phyloP scores from a whole-genome alignment of 176 grass and related monocot genomes.

The Eremochloa ophiuroides region DNA sequence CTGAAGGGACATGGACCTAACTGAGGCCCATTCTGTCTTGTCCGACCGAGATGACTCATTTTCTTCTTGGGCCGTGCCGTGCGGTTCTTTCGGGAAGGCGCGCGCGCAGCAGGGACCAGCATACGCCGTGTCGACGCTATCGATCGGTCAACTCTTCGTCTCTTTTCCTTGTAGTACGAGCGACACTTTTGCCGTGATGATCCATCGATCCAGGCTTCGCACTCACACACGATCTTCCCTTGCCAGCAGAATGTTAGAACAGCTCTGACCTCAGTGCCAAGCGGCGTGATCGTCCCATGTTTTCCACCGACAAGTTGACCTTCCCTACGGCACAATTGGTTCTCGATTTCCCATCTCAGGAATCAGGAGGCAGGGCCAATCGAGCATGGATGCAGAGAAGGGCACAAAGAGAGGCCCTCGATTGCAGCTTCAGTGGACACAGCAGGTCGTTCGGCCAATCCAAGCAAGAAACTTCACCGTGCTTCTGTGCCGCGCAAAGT shows the following conservation, averaged over 20 bases:
- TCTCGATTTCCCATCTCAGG: not conserved
- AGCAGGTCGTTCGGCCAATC: not conserved
- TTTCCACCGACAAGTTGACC: not conserved
- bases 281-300: not conserved
- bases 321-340: not conserved
- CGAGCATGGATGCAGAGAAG: not conserved
- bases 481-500: not conserved
- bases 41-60: too few species aligned
- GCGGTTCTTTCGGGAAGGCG: too few species aligned
- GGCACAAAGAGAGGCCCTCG: not conserved
- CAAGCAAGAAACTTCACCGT: not conserved
- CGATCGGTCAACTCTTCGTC: not conserved
- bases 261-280: not conserved
- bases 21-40: too few species aligned
- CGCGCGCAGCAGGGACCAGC: too few species aligned
- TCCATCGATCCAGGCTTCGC: not conserved
- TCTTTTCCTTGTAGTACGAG: too few species aligned
- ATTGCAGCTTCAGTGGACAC: not conserved
- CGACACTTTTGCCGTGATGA: too few species aligned
- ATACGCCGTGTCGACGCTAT: too few species aligned
- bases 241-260: not conserved
- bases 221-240: too few species aligned
- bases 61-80: too few species aligned
- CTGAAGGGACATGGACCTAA: not conserved
- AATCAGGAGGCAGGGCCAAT: not conserved